Conservation (phyloP, 179 eudicot genomes). For the Pouteria campechiana region DNA sequence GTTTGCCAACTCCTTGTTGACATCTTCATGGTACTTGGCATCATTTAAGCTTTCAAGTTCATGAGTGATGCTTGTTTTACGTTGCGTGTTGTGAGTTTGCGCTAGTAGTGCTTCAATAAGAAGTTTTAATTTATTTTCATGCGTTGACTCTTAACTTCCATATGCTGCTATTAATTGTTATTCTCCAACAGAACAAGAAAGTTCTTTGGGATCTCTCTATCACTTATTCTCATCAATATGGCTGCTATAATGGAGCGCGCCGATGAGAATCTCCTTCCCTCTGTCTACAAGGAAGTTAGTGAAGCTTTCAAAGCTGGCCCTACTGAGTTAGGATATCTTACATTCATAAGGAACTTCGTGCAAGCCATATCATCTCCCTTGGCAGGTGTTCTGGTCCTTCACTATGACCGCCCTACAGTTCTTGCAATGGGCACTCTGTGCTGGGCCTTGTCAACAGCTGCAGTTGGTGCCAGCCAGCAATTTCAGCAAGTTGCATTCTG, state of each 20-base stretch:
- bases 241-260: slow-evolving; percentile 93
- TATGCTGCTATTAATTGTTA: too few species aligned
- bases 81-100: too few species aligned
- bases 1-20: too few species aligned
- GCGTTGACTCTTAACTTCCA: too few species aligned
- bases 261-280: slow-evolving; percentile 91
- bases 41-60: too few species aligned
- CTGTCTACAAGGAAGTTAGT: slow-evolving; percentile 92
- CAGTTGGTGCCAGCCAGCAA: slow-evolving; percentile 69
- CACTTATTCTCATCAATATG: slow-evolving; percentile 78
- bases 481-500: slow-evolving; percentile 72
- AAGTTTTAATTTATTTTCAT: too few species aligned
- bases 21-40: too few species aligned
- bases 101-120: too few species aligned
- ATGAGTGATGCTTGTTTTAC: too few species aligned
- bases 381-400: slow-evolving; percentile 77
- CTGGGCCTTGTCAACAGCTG: slow-evolving; percentile 92
- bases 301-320: slow-evolving; percentile 82
- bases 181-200: slow-evolving; percentile 58
- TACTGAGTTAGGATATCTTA: slow-evolving; percentile 85
- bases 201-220: slow-evolving; percentile 64
- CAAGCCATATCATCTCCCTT: slow-evolving; percentile 80
- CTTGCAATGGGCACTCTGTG: slow-evolving; percentile 78
- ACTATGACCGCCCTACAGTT: slow-evolving; percentile 79
- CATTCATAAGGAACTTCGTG: slow-evolving; percentile 63